A percentile compares a stretch with the other conserved stretches of the same genome.
Conservation (phyloP, 495 filamentous ascomycete species). For the Aspergillus egyptiacus region DNA sequence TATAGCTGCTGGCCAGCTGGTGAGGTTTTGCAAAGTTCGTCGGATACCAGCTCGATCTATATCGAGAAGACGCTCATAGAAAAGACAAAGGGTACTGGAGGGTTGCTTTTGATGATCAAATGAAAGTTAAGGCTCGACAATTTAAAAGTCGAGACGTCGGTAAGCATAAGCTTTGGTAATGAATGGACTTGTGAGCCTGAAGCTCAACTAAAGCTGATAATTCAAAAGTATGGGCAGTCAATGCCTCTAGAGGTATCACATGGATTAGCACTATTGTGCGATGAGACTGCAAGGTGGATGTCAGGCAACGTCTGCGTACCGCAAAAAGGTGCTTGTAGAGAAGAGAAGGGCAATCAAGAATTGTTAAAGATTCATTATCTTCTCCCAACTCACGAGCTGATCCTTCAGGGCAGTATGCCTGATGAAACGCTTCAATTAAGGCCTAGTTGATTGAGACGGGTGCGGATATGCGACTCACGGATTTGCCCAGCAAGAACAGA, state of each 20-base stretch:
- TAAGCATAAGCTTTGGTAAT: constrained; percentile 4
- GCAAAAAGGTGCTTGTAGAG: constrained; percentile 7
- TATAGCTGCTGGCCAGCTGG: neutral
- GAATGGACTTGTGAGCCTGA: constrained; percentile 15
- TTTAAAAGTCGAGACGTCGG: constrained; percentile 5
- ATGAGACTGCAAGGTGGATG: neutral
- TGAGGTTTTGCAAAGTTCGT: neutral
- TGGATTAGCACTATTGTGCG: neutral
- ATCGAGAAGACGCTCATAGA: constrained; percentile 8
- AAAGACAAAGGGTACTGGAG: constrained; percentile 3
- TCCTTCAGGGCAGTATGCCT: constrained; percentile 5
- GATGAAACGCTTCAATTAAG: constrained; percentile 5
- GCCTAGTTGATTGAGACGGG: neutral
- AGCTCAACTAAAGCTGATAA: constrained; percentile 18
- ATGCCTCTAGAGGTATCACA: constrained; percentile 27
- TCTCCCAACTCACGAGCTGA: constrained; percentile 10
- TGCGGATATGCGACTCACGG: constrained; percentile 15
- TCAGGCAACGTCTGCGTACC: constrained; percentile 10
- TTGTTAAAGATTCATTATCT: constrained; percentile 16
- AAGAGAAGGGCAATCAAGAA: constrained; percentile 12
- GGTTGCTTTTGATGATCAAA: neutral
- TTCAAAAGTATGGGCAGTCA: constrained; percentile 32
- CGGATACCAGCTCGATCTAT: constrained; percentile 14
- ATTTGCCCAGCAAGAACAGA: constrained; percentile 11
- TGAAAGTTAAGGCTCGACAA: constrained; percentile 8